Conservation (phyloP, 108 stramenopile genomes). For the Cyclostephanos invisitatus region DNA sequence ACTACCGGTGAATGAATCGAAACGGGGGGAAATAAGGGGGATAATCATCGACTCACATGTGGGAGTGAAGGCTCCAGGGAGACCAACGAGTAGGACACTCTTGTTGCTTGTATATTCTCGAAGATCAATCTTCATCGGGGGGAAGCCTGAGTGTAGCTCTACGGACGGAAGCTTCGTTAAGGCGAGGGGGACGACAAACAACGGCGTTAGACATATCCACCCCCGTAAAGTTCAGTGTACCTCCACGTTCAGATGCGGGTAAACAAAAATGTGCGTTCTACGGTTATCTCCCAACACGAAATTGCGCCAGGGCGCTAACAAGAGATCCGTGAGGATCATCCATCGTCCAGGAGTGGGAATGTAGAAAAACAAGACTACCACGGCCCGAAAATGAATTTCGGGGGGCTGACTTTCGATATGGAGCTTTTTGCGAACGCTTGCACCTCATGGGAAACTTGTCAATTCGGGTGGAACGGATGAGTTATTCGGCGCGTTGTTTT, state of each 20-base stretch:
- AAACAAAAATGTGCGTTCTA: slow-evolving; percentile 9
- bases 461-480: background rate
- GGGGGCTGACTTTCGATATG: background rate
- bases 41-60: slow-evolving; percentile 19
- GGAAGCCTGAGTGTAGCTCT: slow-evolving; percentile 48
- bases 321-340: slow-evolving; percentile 1
- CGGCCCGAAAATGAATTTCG: background rate
- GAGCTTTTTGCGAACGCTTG: slow-evolving; percentile 9
- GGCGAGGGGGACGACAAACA: background rate
- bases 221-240: background rate
- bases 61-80: slow-evolving; percentile 55
- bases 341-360: slow-evolving; percentile 12
- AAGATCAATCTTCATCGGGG: slow-evolving; percentile 36
- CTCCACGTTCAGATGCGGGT: background rate
- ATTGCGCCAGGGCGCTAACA: slow-evolving; percentile 17
- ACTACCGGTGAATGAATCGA: background rate
- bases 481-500: slow-evolving; percentile 5
- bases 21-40: background rate
- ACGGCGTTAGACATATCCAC: background rate
- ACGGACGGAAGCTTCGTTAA: slow-evolving; percentile 37
- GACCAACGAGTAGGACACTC: slow-evolving; percentile 44
- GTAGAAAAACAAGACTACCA: slow-evolving; percentile 6
- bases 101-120: slow-evolving; percentile 31
- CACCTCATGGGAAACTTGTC: slow-evolving; percentile 3
- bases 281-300: slow-evolving; percentile 22